Evolutionary conservation across 495 filamentous ascomycete genomes (phyloP).

Genomic region (Neurospora discreta): DNA sequence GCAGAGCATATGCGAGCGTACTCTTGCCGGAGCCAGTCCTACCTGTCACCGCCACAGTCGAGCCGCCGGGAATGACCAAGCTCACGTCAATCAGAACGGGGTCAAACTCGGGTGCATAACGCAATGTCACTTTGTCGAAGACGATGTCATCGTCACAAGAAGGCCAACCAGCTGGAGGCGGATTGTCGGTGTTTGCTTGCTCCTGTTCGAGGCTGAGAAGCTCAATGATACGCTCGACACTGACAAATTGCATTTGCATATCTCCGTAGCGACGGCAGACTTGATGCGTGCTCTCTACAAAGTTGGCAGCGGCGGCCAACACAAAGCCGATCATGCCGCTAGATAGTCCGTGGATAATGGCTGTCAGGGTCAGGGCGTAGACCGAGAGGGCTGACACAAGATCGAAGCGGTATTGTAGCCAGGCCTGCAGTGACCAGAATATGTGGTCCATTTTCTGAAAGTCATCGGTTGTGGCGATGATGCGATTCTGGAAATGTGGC

Average conservation of each 20-base stretch:
- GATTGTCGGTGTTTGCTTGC: slow-evolving; percentile 47
- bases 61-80: slow-evolving; percentile 60
- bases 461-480: slow-evolving; percentile 63
- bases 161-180: slow-evolving; percentile 63
- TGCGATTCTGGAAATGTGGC: slow-evolving; percentile 59
- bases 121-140: slow-evolving; percentile 65
- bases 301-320: slow-evolving; percentile 46
- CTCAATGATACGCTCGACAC: slow-evolving; percentile 73
- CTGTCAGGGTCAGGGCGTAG: slow-evolving; percentile 57
- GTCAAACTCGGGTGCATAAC: slow-evolving; percentile 65
- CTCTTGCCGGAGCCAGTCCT: slow-evolving; percentile 55
- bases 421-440: slow-evolving; percentile 76
- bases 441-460: slow-evolving; percentile 93
- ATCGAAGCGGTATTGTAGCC: slow-evolving; percentile 73
- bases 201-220: slow-evolving; percentile 66
- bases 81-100: slow-evolving; percentile 53
- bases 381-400: slow-evolving; percentile 57
- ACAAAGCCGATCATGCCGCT: slow-evolving; percentile 71
- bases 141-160: slow-evolving; percentile 53
- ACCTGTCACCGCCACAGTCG: slow-evolving; percentile 56
- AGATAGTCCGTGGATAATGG: slow-evolving; percentile 55
- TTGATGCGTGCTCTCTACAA: slow-evolving; percentile 57
- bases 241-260: slow-evolving; percentile 83
- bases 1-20: slow-evolving; percentile 45
- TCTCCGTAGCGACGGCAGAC: slow-evolving; percentile 68